Conservation (phyloP, 1,284 basidiomycete species). For the Melampsora americana region DNA sequence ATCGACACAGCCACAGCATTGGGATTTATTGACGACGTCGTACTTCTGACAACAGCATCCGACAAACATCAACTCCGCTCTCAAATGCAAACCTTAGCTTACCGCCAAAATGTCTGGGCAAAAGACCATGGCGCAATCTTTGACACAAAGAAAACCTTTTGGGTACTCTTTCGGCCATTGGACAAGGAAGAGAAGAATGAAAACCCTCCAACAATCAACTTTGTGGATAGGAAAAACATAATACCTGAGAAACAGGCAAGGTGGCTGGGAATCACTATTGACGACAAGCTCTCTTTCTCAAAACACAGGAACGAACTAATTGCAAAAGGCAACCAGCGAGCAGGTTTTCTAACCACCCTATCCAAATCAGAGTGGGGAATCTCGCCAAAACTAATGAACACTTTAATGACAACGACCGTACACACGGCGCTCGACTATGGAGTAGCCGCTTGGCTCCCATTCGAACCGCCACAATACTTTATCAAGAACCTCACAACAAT, state of each 20-base stretch:
- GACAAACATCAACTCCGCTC: background rate
- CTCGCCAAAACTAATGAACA: too few species aligned
- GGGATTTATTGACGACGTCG: constrained; percentile 18
- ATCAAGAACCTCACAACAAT: too few species aligned
- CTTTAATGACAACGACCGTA: too few species aligned
- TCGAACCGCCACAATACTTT: too few species aligned
- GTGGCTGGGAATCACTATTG: background rate
- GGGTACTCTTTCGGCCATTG: background rate
- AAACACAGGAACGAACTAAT: too few species aligned
- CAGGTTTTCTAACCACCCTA: too few species aligned
- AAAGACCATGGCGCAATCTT: constrained; percentile 3
- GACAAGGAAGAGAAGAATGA: background rate
- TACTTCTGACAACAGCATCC: background rate
- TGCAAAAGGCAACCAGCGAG: too few species aligned
- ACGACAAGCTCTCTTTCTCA: background rate
- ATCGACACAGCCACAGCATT: background rate
- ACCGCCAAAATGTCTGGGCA: background rate
- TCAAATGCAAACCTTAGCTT: background rate
- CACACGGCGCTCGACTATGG: too few species aligned
- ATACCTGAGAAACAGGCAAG: background rate
- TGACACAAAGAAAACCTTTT: background rate
- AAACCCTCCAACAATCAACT: too few species aligned
- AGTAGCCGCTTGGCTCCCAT: too few species aligned
- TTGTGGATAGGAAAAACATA: background rate
- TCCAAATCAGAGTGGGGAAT: too few species aligned